These are phyloP conservation scores for Fraxinus angustifolia DNA, from an alignment of 305 asterid genomes.

Conservation along the genomic window DNA sequence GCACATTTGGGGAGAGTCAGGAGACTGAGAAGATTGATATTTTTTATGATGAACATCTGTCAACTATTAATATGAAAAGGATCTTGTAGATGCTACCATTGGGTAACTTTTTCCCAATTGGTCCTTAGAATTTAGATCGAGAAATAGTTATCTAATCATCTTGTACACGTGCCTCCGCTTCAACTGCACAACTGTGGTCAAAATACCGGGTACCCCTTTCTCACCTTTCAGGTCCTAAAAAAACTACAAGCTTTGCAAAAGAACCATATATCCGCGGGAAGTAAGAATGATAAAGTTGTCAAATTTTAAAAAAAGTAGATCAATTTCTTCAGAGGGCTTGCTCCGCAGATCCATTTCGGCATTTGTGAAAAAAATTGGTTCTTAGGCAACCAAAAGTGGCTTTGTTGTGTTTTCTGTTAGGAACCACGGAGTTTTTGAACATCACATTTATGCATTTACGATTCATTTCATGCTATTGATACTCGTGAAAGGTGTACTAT, in stretches of 20 bases:
- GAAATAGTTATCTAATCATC: not conserved
- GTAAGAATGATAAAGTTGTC: not conserved
- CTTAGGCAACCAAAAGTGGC: not conserved
- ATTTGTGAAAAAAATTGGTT: not conserved
- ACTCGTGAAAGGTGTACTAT: not conserved
- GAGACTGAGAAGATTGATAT: not conserved
- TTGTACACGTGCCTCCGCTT: not conserved
- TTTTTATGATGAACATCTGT: not conserved
- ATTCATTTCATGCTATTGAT: not conserved
- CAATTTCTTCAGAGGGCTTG: not conserved
- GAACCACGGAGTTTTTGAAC: not conserved
- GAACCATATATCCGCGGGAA: not conserved
- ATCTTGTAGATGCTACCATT: not conserved
- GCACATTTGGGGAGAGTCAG: constrained; percentile 8
- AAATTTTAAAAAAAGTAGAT: not conserved
- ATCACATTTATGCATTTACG: not conserved
- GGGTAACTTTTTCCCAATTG: constrained; percentile 5
- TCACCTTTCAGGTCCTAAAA: not conserved
- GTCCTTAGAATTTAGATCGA: not conserved
- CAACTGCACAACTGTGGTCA: not conserved
- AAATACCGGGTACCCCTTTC: not conserved
- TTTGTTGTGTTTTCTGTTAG: not conserved
- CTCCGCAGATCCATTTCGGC: not conserved
- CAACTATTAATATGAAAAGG: not conserved
- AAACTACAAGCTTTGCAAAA: not conserved